These are phyloP conservation scores for Neurospora pannonica DNA, from an alignment of 495 filamentous ascomycete genomes.

Conservation along the genomic window DNA sequence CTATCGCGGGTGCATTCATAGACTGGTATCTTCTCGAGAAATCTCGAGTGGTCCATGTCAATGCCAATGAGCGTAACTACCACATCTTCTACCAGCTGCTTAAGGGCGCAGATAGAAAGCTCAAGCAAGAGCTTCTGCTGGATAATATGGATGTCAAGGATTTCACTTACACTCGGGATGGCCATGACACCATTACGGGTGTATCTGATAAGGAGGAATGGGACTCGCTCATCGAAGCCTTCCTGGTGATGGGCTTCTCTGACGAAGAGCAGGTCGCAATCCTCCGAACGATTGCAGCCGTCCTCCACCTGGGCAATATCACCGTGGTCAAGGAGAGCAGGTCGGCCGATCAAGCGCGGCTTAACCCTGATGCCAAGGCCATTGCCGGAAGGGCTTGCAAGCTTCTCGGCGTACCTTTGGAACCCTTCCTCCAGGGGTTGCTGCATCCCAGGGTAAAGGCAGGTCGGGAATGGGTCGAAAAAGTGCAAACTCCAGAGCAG, in stretches of 20 bases:
- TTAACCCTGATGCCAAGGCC: slow-evolving; percentile 60
- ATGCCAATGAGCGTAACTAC: slow-evolving; percentile 83
- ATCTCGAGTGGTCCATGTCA: slow-evolving; percentile 84
- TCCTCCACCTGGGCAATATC: slow-evolving; percentile 91
- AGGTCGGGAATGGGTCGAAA: slow-evolving; percentile 95
- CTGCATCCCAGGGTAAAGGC: slow-evolving; percentile 91
- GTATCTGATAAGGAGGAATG: slow-evolving; percentile 91
- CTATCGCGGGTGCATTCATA: slow-evolving; percentile 92
- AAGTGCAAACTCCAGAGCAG: slow-evolving; percentile 94
- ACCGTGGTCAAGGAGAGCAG: slow-evolving; percentile 80
- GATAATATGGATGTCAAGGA: slow-evolving; percentile 65
- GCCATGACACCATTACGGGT: slow-evolving; percentile 82
- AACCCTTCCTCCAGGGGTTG: slow-evolving; percentile 78
- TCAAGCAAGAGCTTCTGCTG: slow-evolving; percentile 69
- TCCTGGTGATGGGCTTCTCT: slow-evolving; percentile 87
- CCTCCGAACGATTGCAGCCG: slow-evolving; percentile 77
- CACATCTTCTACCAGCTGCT: slow-evolving; percentile 97
- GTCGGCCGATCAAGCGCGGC: slow-evolving; percentile 79
- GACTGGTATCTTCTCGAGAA: slow-evolving; percentile 99
- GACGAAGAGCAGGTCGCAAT: slow-evolving; percentile 77
- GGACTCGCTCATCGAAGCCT: slow-evolving; percentile 81
- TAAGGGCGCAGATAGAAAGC: slow-evolving; percentile 62
- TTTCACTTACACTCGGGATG: slow-evolving; percentile 83
- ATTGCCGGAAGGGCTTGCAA: slow-evolving; percentile 70
- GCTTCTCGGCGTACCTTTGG: slow-evolving; percentile 72